Evolutionary conservation across 495 filamentous ascomycete species (phyloP).

Genomic region (Venustampulla echinocandica): DNA sequence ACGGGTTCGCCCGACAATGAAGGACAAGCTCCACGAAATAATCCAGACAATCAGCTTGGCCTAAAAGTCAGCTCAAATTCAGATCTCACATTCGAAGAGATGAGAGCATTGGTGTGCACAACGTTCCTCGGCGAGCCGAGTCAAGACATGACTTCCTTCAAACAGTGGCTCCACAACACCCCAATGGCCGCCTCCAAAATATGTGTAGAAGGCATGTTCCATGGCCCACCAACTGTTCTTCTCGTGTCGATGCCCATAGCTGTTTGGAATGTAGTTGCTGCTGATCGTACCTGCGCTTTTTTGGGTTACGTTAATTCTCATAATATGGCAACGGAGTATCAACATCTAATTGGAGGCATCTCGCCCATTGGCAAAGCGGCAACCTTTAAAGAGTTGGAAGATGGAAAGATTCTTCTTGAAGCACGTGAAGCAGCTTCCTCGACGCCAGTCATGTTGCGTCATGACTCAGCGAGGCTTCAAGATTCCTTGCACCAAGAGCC

Average conservation of each 20-base stretch:
- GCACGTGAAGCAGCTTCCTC: slow-evolving; percentile 25
- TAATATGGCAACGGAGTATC: slow-evolving; percentile 49
- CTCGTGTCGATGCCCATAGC: slow-evolving; percentile 47
- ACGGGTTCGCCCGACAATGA: slow-evolving; percentile 31
- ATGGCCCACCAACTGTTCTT: slow-evolving; percentile 47
- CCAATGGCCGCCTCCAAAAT: slow-evolving; percentile 40
- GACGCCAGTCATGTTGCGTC: slow-evolving; percentile 18
- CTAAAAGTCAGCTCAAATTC: slow-evolving; percentile 28
- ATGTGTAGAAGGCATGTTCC: slow-evolving; percentile 49
- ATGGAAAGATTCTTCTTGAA: slow-evolving; percentile 39
- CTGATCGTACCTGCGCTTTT: slow-evolving; percentile 49
- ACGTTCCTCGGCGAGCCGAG: slow-evolving; percentile 49
- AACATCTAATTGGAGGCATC: slow-evolving; percentile 38
- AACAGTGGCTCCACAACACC: slow-evolving; percentile 46
- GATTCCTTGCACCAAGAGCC: slow-evolving; percentile 9
- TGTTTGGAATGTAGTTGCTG: slow-evolving; percentile 45
- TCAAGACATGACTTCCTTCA: slow-evolving; percentile 47
- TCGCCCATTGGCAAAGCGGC: slow-evolving; percentile 23
- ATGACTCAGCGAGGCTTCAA: slow-evolving; percentile 12
- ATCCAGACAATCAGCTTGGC: slow-evolving; percentile 5
- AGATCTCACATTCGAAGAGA: slow-evolving; percentile 43
- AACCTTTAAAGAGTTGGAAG: slow-evolving; percentile 38
- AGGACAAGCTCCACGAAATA: slow-evolving; percentile 13
- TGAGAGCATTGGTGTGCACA: slow-evolving; percentile 45
- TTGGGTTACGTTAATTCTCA: slow-evolving; percentile 47